Evolutionary conservation across 1,284 basidiomycete species (phyloP).

Genomic region (Cryptococcus hybrid): DNA sequence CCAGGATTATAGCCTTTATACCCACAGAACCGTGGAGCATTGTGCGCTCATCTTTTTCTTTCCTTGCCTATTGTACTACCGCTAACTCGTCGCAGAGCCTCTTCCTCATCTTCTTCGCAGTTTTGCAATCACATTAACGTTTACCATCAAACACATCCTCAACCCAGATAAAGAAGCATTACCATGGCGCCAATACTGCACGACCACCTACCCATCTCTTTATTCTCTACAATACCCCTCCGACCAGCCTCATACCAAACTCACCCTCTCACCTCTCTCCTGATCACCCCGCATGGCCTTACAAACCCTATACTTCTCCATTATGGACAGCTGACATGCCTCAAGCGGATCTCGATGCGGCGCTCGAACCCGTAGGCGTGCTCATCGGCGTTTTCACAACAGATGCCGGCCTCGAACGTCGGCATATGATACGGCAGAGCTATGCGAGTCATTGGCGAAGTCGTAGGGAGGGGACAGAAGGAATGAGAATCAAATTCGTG

Average conservation of each 20-base stretch:
- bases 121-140: slow-evolving; percentile 57
- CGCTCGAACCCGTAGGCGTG: slow-evolving; percentile 81
- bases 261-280: slow-evolving; percentile 28
- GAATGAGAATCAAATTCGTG: slow-evolving; percentile 87
- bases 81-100: slow-evolving; percentile 13
- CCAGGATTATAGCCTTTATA: slow-evolving; percentile 16
- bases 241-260: slow-evolving; percentile 8
- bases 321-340: slow-evolving; percentile 24
- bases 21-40: slow-evolving; percentile 27
- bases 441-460: slow-evolving; percentile 82
- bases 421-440: slow-evolving; percentile 85
- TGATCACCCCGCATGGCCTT: slow-evolving; percentile 48
- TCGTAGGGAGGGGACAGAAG: slow-evolving; percentile 72
- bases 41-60: slow-evolving; percentile 15
- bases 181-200: slow-evolving; percentile 93
- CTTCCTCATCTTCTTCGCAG: slow-evolving; percentile 68
- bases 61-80: too few relatives aligned
- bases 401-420: slow-evolving; percentile 78
- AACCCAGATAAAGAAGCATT: slow-evolving; percentile 94
- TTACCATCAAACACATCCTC: slow-evolving; percentile 83
- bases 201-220: slow-evolving; percentile 52
- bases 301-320: slow-evolving; percentile 17
- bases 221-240: slow-evolving; percentile 37
- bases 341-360: slow-evolving; percentile 55
- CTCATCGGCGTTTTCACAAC: slow-evolving; percentile 90